These are phyloP conservation scores for Rosellinia necatrix DNA, from an alignment of 2,329 filamentous ascomycete species.

Conservation along the genomic window DNA sequence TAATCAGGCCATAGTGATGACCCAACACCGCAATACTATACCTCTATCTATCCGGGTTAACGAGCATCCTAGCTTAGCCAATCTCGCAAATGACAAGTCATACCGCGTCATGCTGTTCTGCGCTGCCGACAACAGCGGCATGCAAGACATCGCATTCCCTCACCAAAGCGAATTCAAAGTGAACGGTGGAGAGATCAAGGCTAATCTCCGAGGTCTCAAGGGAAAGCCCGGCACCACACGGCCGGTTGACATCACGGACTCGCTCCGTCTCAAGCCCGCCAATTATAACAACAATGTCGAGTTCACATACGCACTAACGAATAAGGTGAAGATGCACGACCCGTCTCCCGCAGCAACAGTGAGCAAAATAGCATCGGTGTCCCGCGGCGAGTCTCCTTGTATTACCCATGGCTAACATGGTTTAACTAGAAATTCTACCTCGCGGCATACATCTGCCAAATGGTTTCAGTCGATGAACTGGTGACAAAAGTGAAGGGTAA, in stretches of 20 bases:
- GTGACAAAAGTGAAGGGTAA: conserved; percentile 68
- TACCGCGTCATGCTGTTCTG: conserved; percentile 84
- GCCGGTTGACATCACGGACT: conserved; percentile 85
- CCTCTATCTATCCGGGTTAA: conserved; percentile 52
- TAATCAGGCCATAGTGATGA: conserved; percentile 55
- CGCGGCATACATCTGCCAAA: conserved; percentile 75
- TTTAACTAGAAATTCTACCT: conserved; percentile 70
- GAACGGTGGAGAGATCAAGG: conserved; percentile 85
- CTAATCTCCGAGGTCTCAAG: conserved; percentile 92
- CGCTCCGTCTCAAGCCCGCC: conserved; percentile 68
- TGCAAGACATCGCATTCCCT: conserved; percentile 85
- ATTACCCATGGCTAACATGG: conserved; percentile 27
- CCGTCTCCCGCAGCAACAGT: conserved; percentile 33
- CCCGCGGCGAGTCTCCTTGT: conserved; percentile 23
- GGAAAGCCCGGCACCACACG: conserved; percentile 95
- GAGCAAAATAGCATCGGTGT: conserved; percentile 33
- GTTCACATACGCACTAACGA: conserved; percentile 90
- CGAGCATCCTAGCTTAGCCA: conserved; percentile 56
- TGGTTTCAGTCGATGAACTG: conserved; percentile 72
- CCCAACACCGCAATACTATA: conserved; percentile 56
- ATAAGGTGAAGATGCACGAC: conserved; percentile 66
- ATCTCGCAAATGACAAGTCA: conserved; percentile 63
- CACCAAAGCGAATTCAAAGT: conserved; percentile 91
- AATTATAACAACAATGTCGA: conserved; percentile 77
- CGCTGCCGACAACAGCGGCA: conserved; percentile 64